Base-by-base conservation (phyloP, 768 basidiomycete genomes). In the Boletus tylopilopsis region DNA sequence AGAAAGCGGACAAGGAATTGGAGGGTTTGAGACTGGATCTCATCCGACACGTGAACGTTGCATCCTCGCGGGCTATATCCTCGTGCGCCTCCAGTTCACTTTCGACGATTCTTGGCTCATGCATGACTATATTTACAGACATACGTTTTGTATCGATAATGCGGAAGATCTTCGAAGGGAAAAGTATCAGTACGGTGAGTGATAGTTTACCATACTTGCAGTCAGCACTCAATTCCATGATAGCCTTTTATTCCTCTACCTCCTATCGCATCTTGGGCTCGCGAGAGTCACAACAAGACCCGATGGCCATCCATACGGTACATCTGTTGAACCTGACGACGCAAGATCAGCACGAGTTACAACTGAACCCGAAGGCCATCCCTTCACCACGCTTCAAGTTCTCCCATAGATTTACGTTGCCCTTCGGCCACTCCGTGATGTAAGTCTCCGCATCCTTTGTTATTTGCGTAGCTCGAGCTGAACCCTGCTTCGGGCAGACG, bases 261-360 rank as follows among this genome's bases (percentile, higher is more conserved):
- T 24, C 19, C 0, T 4, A 40, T 42, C 45, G 4, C 3, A 39
- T 63, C 2, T 39, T 22, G 11, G 53, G 51, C 18, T 34, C 16
- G n/a, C 35, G 61, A 21, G 22, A 44, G 13, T 51, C 56, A 1
- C 47, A 44, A 34, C 49, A 58, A 41, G 57, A 57, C 6, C 53
- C 65, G 15, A 42, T 45, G 49, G 39, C 23, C 0, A 36, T 54
- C 3, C 57, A 58, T 24, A 67, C 67, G 1, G 50, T 65, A 1
- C 59, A 65, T 40, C 2, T 56, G 6, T 62, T 67, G 63, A 54
- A 63, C 33, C 23, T 68, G 33, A 68, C 63, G 8, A 40, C 53
- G 4, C 50, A 68, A 46, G 67, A 67, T 51, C 53, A 55, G 33
- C 63, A 68, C 4, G 54, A 57, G 19, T 23, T 67, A 10, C 66